Conservation (phyloP, 352 stramenopile genomes). For the Phytopythium sindhum region DNA sequence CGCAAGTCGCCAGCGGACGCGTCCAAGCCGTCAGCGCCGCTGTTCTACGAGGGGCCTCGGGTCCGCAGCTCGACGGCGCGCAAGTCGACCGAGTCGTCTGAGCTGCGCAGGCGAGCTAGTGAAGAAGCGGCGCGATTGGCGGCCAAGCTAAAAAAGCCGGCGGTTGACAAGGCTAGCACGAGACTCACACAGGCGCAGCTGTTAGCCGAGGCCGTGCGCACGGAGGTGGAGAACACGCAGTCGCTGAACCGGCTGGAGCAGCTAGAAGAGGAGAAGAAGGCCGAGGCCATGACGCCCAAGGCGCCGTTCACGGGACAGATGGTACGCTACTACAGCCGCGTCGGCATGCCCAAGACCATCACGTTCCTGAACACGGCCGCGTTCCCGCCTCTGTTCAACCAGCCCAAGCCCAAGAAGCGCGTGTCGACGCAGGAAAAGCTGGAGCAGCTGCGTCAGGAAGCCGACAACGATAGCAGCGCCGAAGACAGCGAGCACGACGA, state of each 20-base stretch:
- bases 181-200: conserved; percentile 67
- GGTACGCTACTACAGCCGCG: conserved; percentile 63
- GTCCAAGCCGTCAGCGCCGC: conserved; percentile 2
- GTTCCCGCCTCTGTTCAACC: conserved; percentile 70
- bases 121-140: conserved; percentile 46
- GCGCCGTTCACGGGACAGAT: conserved; percentile 64
- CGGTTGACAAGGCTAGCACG: conserved; percentile 40
- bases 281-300: conserved; percentile 62
- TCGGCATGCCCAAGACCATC: conserved; percentile 68
- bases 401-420: conserved; percentile 53
- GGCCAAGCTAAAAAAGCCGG: conserved; percentile 22
- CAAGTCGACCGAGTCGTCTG: conserved; percentile 58
- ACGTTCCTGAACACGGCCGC: conserved; percentile 72
- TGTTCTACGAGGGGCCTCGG: conserved; percentile 36
- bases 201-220: conserved; percentile 68
- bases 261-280: conserved; percentile 81
- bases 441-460: conserved; percentile 24
- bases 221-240: conserved; percentile 75
- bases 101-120: conserved; percentile 51
- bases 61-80: conserved; percentile 55
- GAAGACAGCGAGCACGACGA: not conserved
- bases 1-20: no score
- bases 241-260: conserved; percentile 77
- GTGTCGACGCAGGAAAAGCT: conserved; percentile 32
- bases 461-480: conserved; percentile 11